Conservation (phyloP, 2,329 filamentous ascomycete species). For the Paraconiothyrium brasiliense region DNA sequence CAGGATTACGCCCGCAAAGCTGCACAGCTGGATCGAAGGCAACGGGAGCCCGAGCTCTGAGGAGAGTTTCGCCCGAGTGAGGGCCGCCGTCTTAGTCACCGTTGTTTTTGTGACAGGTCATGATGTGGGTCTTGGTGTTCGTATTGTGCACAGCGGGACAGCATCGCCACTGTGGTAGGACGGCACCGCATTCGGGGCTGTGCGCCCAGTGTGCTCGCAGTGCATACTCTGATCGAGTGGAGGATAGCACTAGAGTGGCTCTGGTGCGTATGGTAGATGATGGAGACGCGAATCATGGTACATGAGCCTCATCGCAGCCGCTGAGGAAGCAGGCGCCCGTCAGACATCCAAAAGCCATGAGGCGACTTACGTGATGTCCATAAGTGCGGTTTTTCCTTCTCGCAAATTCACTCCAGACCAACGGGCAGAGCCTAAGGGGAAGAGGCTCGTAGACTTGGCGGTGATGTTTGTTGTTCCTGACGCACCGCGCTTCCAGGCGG, state of each 20-base stretch:
- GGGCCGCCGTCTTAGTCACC: not conserved
- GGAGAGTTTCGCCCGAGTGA: not conserved
- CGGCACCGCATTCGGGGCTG: slow-evolving; percentile 23
- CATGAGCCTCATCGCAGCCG: slow-evolving; percentile 15
- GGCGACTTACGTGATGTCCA: slow-evolving; percentile 17
- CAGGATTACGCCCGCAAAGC: not conserved
- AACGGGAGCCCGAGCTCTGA: slow-evolving; percentile 6
- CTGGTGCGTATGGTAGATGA: not conserved
- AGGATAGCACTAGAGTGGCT: not conserved
- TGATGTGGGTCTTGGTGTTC: slow-evolving; percentile 16
- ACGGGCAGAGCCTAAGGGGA: slow-evolving; percentile 23
- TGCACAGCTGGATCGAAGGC: not conserved
- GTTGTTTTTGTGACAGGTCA: not conserved
- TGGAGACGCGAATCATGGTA: slow-evolving; percentile 1
- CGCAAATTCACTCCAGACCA: slow-evolving; percentile 22
- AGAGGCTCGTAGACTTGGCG: not conserved
- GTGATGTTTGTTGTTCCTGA: not conserved
- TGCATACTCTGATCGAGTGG: not conserved
- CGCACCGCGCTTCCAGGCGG: not conserved
- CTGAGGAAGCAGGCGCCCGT: slow-evolving; percentile 15
- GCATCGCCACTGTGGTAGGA: slow-evolving; percentile 41
- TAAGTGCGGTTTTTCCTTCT: slow-evolving; percentile 9
- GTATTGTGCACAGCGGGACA: slow-evolving; percentile 18
- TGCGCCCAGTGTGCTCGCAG: slow-evolving; percentile 19
- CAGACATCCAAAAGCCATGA: slow-evolving; percentile 16